Percentiles rank a stretch among this genome's conserved stretches.
These are phyloP conservation scores for Solanum chiquidenum DNA, from an alignment of 257 asterid genomes.

Conservation along the genomic window DNA sequence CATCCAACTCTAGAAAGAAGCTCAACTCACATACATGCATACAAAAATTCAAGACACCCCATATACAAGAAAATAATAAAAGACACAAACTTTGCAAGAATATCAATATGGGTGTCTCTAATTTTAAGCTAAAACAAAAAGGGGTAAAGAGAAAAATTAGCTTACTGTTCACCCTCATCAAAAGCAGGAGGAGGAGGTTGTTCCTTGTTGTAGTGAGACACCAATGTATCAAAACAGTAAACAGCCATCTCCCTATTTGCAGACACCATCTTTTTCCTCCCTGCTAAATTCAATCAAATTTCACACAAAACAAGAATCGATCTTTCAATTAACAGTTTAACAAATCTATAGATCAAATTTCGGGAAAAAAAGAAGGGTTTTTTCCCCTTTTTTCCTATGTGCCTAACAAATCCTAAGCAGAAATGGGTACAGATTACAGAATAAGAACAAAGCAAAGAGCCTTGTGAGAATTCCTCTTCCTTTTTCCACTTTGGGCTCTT, in stretches of 20 bases:
- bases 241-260: constrained; percentile 93
- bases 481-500: neutral
- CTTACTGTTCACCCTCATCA: constrained; percentile 88
- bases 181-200: constrained; percentile 85
- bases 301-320: neutral
- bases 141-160: neutral
- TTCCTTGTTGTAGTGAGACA: constrained; percentile 79
- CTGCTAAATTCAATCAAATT: neutral
- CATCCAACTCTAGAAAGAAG: neutral
- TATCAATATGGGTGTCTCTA: neutral
- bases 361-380: neutral
- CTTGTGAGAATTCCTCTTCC: neutral
- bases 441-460: neutral
- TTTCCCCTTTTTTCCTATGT: neutral
- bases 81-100: neutral
- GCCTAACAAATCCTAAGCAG: neutral
- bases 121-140: neutral
- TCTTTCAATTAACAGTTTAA: neutral
- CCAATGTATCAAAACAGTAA: constrained; percentile 87
- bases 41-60: neutral
- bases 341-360: neutral
- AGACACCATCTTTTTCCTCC: constrained; percentile 54
- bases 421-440: neutral
- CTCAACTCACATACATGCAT: neutral
- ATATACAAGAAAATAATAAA: neutral